phyloP scores from a whole-genome alignment of 2,329 filamentous ascomycete species.

The Colletotrichum sp. region DNA sequence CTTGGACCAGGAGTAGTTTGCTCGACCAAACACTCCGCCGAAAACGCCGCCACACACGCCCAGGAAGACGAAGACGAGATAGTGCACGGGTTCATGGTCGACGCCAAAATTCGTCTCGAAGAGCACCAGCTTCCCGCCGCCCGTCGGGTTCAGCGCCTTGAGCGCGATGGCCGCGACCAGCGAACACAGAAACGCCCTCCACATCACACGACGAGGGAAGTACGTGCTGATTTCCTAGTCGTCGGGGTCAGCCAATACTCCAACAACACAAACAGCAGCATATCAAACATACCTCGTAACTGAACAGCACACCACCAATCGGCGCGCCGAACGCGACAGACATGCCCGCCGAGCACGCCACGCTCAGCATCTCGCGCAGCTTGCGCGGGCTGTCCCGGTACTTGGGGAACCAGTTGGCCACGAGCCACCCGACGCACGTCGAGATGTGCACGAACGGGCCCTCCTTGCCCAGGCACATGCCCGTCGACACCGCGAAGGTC shows the following conservation, averaged over 20 bases:
- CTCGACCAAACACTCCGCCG: constrained; percentile 62
- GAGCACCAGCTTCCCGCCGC: constrained; percentile 64
- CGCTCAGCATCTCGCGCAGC: constrained; percentile 62
- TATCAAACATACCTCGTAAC: constrained; percentile 46
- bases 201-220: constrained; percentile 60
- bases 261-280: background rate
- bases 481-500: constrained; percentile 62
- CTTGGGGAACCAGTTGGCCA: constrained; percentile 57
- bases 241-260: background rate
- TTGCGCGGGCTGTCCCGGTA: constrained; percentile 63
- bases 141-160: constrained; percentile 62
- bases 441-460: constrained; percentile 67
- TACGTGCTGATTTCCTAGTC: constrained; percentile 60
- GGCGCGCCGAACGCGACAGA: constrained; percentile 68
- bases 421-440: constrained; percentile 60
- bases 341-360: constrained; percentile 61
- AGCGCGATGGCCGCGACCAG: constrained; percentile 59
- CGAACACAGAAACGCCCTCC: constrained; percentile 64
- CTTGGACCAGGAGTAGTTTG: constrained; percentile 62
- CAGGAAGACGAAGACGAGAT: constrained; percentile 60
- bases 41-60: constrained; percentile 63
- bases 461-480: constrained; percentile 67
- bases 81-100: constrained; percentile 59
- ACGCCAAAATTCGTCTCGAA: constrained; percentile 66
- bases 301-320: constrained; percentile 66